Evolutionary conservation across 2,329 filamentous ascomycete species (phyloP).

Genomic region (Sporothrix pallida): DNA sequence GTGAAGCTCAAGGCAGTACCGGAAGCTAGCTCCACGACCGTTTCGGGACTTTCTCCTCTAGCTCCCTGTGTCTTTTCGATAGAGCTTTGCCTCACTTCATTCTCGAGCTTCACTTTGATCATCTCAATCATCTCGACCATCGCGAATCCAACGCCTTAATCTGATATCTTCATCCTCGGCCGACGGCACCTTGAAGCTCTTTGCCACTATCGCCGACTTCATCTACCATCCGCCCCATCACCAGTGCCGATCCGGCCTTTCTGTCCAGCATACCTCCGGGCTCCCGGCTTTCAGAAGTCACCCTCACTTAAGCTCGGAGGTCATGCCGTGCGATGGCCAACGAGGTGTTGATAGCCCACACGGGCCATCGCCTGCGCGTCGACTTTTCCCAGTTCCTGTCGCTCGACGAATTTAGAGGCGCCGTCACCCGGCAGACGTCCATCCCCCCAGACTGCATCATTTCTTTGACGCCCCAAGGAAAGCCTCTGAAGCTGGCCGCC

Average conservation of each 20-base stretch:
- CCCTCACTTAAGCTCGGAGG: conserved; percentile 28
- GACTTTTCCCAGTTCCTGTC: conserved; percentile 77
- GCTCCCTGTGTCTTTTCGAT: too few relatives aligned
- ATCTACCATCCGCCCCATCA: not conserved
- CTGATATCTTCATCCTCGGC: too few relatives aligned
- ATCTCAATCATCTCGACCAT: too few relatives aligned
- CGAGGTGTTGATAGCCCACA: conserved; percentile 90
- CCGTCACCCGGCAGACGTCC: conserved; percentile 75
- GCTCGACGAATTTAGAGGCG: conserved; percentile 84
- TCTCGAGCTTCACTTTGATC: too few relatives aligned
- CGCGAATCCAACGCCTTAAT: too few relatives aligned
- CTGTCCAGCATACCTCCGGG: not conserved
- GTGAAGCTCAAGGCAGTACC: too few relatives aligned
- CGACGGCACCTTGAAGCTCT: not conserved
- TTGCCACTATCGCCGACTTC: not conserved
- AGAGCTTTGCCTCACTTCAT: too few relatives aligned
- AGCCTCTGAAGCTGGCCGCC: conserved; percentile 79
- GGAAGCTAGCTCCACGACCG: too few relatives aligned
- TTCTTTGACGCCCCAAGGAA: conserved; percentile 81
- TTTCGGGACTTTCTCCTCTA: too few relatives aligned
- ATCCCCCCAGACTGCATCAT: conserved; percentile 83
- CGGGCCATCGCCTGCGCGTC: conserved; percentile 81
- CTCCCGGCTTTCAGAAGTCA: conserved; percentile 10
- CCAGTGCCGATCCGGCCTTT: too few relatives aligned
- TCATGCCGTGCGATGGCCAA: conserved; percentile 77